Percentiles rank a stretch among this genome's conserved stretches.
These are phyloP conservation scores for Arctostaphylos glauca DNA, from an alignment of 148 eudicot genomes.

Conservation along the genomic window DNA sequence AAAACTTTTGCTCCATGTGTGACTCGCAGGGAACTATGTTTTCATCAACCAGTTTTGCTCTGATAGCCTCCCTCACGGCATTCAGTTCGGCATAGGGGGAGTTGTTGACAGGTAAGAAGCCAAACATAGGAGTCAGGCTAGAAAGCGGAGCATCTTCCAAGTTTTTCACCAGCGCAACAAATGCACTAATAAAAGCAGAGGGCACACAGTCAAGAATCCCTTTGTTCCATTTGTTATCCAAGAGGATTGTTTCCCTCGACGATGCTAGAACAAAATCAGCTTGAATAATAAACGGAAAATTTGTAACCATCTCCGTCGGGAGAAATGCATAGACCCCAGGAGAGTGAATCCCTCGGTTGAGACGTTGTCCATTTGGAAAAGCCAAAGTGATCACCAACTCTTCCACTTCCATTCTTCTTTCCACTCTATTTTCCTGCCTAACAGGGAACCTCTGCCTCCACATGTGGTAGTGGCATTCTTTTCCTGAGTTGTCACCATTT, in stretches of 20 bases:
- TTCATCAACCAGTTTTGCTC: constrained; percentile 31
- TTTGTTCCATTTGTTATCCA: constrained; percentile 61
- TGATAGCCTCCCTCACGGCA: constrained; percentile 40
- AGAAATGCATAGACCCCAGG: constrained; percentile 67
- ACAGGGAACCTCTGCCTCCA: constrained; percentile 76
- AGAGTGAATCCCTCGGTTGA: constrained; percentile 40
- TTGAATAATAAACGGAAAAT: constrained; percentile 67
- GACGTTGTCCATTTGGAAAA: constrained; percentile 64
- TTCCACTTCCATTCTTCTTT: constrained; percentile 55
- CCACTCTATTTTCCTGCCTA: constrained; percentile 40
- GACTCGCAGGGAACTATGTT: constrained; percentile 52
- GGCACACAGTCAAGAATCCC: constrained; percentile 67
- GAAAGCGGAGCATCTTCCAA: constrained; percentile 42
- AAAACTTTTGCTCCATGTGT: constrained; percentile 36
- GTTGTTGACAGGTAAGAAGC: constrained; percentile 41
- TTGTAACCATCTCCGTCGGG: constrained; percentile 70
- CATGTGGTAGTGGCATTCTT: constrained; percentile 62
- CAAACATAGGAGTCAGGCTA: constrained; percentile 38
- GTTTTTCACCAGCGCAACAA: constrained; percentile 37
- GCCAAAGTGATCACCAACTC: constrained; percentile 67
- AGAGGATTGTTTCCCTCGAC: constrained; percentile 59
- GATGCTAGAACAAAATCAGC: constrained; percentile 71
- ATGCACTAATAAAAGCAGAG: constrained; percentile 49
- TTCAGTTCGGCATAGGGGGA: constrained; percentile 41
- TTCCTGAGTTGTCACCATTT: constrained; percentile 20